Evolutionary conservation across 768 basidiomycete genomes (phyloP).

Genomic region (Lactarius evosmus): DNA sequence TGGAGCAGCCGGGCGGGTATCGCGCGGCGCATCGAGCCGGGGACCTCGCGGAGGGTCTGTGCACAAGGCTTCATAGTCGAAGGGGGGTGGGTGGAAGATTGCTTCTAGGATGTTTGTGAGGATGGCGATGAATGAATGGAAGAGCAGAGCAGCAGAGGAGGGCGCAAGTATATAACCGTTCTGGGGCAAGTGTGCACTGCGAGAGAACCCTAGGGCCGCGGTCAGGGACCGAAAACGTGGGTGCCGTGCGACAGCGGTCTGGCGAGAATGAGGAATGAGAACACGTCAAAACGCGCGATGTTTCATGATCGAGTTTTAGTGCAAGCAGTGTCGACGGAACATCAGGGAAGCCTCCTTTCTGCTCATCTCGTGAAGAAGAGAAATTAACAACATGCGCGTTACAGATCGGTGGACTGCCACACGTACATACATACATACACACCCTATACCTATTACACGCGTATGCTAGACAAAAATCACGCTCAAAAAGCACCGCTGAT

Average conservation of each 20-base stretch:
- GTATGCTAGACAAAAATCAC: constrained; percentile 23
- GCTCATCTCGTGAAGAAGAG: constrained; percentile 8
- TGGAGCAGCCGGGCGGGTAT: constrained; percentile 7
- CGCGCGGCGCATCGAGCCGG: background rate
- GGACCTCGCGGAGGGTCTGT: background rate
- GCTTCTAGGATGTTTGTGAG: background rate
- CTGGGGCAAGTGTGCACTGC: background rate
- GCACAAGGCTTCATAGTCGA: constrained; percentile 5
- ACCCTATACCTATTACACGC: constrained; percentile 21
- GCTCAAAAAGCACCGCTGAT: constrained; percentile 22
- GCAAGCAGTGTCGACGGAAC: constrained; percentile 21
- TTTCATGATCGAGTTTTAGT: constrained; percentile 21
- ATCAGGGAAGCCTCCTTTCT: constrained; percentile 22
- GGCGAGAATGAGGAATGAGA: constrained; percentile 18
- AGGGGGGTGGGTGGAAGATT: background rate
- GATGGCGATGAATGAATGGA: background rate
- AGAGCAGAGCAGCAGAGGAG: background rate
- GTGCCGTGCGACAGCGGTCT: constrained; percentile 22
- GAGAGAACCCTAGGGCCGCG: constrained; percentile 3
- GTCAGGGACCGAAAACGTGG: constrained; percentile 18
- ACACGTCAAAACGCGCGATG: constrained; percentile 22
- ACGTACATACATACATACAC: constrained; percentile 13
- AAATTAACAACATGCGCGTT: constrained; percentile 27
- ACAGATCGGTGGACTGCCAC: constrained; percentile 25
- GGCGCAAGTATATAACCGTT: constrained; percentile 22